phyloP scores from a whole-genome alignment of 306 rosid genomes.

The Senna tora region DNA sequence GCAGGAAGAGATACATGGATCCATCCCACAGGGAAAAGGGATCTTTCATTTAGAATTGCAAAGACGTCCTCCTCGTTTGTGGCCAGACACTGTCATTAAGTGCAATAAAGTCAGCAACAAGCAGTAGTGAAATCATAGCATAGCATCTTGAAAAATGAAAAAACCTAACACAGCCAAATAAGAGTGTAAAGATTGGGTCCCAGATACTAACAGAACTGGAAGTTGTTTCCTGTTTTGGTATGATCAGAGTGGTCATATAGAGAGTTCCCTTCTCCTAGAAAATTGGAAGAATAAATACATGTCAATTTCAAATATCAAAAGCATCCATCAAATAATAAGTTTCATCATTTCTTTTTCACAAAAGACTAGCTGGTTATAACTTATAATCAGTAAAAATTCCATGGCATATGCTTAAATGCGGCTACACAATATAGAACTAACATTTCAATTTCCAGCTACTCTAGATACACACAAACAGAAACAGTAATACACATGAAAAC shows the following conservation, averaged over 20 bases:
- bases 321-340: conserved; percentile 19
- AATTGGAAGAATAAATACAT: conserved; percentile 35
- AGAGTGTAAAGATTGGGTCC: conserved; percentile 12
- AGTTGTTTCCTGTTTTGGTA: conserved; percentile 92
- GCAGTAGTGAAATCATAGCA: conserved; percentile 33
- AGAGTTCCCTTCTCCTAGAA: conserved; percentile 67
- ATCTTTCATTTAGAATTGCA: conserved; percentile 65
- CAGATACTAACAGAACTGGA: conserved; percentile 71
- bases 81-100: conserved; percentile 72
- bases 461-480: background rate
- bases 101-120: conserved; percentile 44
- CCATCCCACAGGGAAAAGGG: conserved; percentile 87
- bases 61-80: conserved; percentile 79
- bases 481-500: conserved; percentile 10
- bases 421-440: conserved; percentile 10
- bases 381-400: conserved; percentile 17
- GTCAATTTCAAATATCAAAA: conserved; percentile 31
- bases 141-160: conserved; percentile 25
- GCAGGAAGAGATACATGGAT: conserved; percentile 66
- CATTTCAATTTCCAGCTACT: background rate
- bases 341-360: conserved; percentile 5
- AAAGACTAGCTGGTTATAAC: conserved; percentile 17
- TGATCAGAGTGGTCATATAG: conserved; percentile 73
- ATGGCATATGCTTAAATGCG: conserved; percentile 9
- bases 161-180: conserved; percentile 3